Base-by-base conservation (phyloP, 2,329 filamentous ascomycete genomes). In the Cephalotrichum gorgonifer region DNA sequence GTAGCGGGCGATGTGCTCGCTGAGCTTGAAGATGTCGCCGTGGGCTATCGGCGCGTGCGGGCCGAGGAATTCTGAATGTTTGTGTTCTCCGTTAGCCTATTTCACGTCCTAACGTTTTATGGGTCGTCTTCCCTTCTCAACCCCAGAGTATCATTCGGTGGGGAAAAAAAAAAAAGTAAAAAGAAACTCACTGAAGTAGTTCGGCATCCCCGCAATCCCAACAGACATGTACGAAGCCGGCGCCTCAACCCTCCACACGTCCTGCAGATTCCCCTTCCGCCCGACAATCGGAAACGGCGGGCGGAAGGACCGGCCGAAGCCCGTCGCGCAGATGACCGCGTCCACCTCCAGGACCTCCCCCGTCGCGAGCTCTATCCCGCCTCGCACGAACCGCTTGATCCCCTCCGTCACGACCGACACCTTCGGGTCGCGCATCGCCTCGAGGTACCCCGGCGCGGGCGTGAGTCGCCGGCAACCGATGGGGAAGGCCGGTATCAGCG, bases 311-410 rank as follows among this genome's bases (percentile, higher is more conserved):
- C 70, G 71, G 54, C 79, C 70, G 55, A 78, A 79, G 1, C 76
- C 75, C 0, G 75, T 79, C n/a, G 76, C 76, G 51, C 75, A 78
- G 44, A 81, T 66, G 22, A 82, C 71, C 12, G 69, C 68, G 55
- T 82, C 79, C 14, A 77, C 69, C 30, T 73, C 64, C 47, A 75
- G 58, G n/a, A 72, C 59, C 31, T 68, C 57, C n/a, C 73, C 75
- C 4, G 68, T 69, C 1, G 63, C 64, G 28, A 78, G 62, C 57
- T 72, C 60, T 44, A 79, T 60, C 14, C 76, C 71, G n/a, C 68
- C 65, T 11, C 67, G 60, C 2, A 75, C 69, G 39, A 79, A 64
- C 6, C 60, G 56, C 28, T 63, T 63, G 35, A 80, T 75, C 1
- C 60, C 59, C 3, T 68, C 64, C 4, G 69, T 70, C 22, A 75